Evolutionary conservation across 352 stramenopile species (phyloP).

Genomic region (Phytophthora hybrid): DNA sequence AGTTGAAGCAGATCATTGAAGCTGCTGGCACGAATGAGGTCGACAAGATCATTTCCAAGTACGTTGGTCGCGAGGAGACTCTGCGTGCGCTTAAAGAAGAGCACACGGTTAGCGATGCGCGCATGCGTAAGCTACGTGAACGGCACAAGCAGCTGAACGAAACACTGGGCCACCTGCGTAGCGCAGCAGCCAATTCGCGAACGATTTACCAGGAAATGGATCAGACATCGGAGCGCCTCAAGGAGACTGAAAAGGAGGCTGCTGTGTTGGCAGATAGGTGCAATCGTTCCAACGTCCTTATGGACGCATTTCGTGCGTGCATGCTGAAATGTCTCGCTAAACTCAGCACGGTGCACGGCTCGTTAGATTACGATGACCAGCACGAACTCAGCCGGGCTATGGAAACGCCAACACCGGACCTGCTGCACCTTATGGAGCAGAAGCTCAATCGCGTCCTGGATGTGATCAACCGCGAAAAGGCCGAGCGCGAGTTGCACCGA

Average conservation of each 20-base stretch:
- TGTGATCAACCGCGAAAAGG: constrained; percentile 86
- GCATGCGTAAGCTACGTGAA: constrained; percentile 80
- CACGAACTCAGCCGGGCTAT: constrained; percentile 74
- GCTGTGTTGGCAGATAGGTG: constrained; percentile 70
- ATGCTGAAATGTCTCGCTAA: constrained; percentile 86
- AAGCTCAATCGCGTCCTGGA: constrained; percentile 86
- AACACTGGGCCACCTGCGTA: constrained; percentile 62
- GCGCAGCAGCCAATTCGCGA: constrained; percentile 79
- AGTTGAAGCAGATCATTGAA: constrained; percentile 82
- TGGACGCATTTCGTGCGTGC: constrained; percentile 84
- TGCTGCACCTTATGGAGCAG: constrained; percentile 84
- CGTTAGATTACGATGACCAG: constrained; percentile 79
- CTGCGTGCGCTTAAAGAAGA: constrained; percentile 80
- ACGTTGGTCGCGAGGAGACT: constrained; percentile 72
- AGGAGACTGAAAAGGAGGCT: constrained; percentile 86
- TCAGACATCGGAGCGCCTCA: constrained; percentile 80
- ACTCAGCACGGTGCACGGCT: constrained; percentile 75
- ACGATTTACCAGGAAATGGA: constrained; percentile 90
- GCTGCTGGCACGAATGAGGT: constrained; percentile 82
- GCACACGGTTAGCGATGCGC: constrained; percentile 72
- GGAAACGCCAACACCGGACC: constrained; percentile 71
- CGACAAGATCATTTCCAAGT: constrained; percentile 87
- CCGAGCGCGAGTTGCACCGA: constrained; percentile 81
- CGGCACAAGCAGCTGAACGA: constrained; percentile 85
- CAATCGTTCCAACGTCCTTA: constrained; percentile 81